Evolutionary conservation across 164 flowering plant genomes (phyloP), one percentile per base, ranked within the genome.

Genomic region (Chimonanthus praecox): DNA sequence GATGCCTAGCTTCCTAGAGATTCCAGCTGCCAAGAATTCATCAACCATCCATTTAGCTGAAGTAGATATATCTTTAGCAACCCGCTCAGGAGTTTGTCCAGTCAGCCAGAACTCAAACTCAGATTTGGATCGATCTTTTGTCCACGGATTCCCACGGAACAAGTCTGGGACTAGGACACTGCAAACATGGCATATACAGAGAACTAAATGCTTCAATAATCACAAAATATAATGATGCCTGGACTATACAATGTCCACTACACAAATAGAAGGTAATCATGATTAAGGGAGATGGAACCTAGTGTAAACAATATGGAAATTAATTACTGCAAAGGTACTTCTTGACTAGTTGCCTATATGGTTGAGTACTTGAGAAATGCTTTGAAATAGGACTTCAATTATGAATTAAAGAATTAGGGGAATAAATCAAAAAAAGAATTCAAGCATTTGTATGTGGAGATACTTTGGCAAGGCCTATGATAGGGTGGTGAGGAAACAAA

Each of bases 81-180:
- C 76, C 70, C 87, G 85, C 33, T 83, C 71, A 0, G 72, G 83
- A 7, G 83, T 76, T 62, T 89, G 93, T 68, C 20, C 73, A 6
- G 83, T 72, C 7, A 80, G 70, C 97, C 98, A 92, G 69, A 79
- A 67, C 67, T 89, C 89, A 67, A 86, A 82, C 71, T 76, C 58
- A 10, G 78, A 45, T 69, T 51, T 75, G 15, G 92, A 83, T 73
- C 74, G 77, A 64, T 84, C 80, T 72, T 85, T 88, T 70, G 71
- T 45, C 97, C 98, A 94, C 68, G 97, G 90, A 81, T 94, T 80
- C 20, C 93, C 96, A 5, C 82, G 86, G 79, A 92, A 92, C 67
- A 90, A 77, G 82, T 94, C 97, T 6, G 98, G 98, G 66, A 94
- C 90, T 46, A 94, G 83, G 72, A 94, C 96, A 84, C 97, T 94